phyloP scores from a whole-genome alignment of 2,329 filamentous ascomycete genomes.

The Hypoxylon sp. region DNA sequence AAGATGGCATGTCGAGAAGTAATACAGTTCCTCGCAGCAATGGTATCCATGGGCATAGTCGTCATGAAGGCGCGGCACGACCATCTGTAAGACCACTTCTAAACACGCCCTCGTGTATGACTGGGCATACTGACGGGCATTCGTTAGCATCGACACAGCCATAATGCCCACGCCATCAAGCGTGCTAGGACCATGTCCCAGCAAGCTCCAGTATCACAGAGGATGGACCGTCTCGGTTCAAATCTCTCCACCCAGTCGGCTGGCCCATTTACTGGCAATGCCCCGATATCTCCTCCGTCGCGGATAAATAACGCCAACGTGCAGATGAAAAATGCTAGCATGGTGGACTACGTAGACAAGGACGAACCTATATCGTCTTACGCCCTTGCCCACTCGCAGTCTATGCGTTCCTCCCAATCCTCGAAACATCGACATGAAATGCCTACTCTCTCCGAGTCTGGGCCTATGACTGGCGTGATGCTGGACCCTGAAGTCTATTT shows the following conservation, averaged over 20 bases:
- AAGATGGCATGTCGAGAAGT: constrained; percentile 52
- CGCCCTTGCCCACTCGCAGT: constrained; percentile 44
- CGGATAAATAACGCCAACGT: constrained; percentile 46
- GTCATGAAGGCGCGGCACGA: constrained; percentile 44
- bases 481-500: constrained; percentile 60
- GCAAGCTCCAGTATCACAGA: constrained; percentile 53
- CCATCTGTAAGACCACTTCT: constrained; percentile 51
- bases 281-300: constrained; percentile 56
- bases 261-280: constrained; percentile 58
- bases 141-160: constrained; percentile 48
- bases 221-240: constrained; percentile 63
- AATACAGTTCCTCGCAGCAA: constrained; percentile 52
- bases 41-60: constrained; percentile 47
- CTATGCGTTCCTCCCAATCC: constrained; percentile 48
- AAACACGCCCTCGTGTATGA: constrained; percentile 30
- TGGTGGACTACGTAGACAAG: constrained; percentile 53
- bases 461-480: constrained; percentile 53
- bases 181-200: constrained; percentile 56
- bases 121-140: constrained; percentile 42
- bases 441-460: constrained; percentile 57
- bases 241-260: constrained; percentile 59
- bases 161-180: constrained; percentile 52
- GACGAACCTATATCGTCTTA: constrained; percentile 53
- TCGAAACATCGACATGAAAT: constrained; percentile 54
- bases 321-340: constrained; percentile 46